A percentile compares a stretch with the other conserved stretches of the same genome.
Evolutionary conservation across 345 rosid species (phyloP).

Genomic region (Raphanus sativus): DNA sequence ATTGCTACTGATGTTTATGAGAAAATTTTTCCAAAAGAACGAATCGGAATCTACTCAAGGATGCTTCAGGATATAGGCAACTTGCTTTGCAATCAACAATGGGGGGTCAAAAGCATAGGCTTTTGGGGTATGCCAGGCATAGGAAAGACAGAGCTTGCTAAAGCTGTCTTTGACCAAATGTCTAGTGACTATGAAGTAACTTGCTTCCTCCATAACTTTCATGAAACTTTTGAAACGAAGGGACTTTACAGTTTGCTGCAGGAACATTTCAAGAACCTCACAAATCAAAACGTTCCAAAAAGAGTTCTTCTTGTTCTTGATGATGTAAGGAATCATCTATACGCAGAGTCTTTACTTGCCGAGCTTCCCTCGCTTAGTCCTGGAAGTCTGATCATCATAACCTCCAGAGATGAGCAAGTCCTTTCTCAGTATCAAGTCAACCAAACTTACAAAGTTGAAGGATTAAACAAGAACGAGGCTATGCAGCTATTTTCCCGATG

Average conservation of each 20-base stretch:
- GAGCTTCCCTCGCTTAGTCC: not conserved
- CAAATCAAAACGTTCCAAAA: not conserved
- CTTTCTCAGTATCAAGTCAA: not conserved
- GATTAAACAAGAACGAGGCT: not conserved
- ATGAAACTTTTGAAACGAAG: not conserved
- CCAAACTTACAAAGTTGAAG: not conserved
- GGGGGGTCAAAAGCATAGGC: not conserved
- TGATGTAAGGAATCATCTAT: not conserved
- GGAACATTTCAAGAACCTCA: not conserved
- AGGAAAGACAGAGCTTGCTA: not conserved
- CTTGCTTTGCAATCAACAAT: not conserved
- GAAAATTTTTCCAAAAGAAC: slow-evolving; percentile 7
- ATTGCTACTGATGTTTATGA: slow-evolving; percentile 4
- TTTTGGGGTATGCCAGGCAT: slow-evolving; percentile 2
- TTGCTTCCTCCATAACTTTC: not conserved
- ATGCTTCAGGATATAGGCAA: not conserved
- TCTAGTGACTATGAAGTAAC: not conserved
- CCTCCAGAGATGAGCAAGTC: not conserved
- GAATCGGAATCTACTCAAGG: slow-evolving; percentile 1
- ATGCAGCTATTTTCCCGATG: not conserved
- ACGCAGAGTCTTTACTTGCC: not conserved
- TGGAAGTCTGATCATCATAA: not conserved
- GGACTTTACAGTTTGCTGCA: not conserved
- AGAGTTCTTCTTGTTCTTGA: slow-evolving; percentile 1
- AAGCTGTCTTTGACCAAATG: not conserved